Evolutionary conservation across 108 stramenopile genomes (phyloP).

Genomic region (Bacterosira constricta): DNA sequence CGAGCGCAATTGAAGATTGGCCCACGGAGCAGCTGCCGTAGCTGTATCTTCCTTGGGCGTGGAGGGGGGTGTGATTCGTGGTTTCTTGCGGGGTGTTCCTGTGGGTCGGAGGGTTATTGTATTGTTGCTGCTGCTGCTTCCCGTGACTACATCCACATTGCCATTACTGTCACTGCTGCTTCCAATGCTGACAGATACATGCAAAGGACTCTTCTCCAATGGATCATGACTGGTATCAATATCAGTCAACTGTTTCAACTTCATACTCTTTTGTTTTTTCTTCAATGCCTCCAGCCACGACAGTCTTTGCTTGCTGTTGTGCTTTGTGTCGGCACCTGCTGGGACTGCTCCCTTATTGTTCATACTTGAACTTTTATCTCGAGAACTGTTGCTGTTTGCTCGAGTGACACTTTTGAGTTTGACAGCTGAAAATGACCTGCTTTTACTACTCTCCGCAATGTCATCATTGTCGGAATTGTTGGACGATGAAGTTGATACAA

Average conservation of each 20-base stretch:
- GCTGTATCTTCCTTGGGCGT: conserved; percentile 15
- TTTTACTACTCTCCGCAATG: too few species aligned
- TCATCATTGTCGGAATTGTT: too few species aligned
- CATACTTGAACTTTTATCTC: neutral
- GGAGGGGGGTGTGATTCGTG: conserved; percentile 22
- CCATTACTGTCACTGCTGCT: neutral
- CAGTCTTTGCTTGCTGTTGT: conserved; percentile 1
- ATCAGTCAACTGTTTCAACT: conserved; percentile 15
- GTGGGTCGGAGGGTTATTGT: neutral
- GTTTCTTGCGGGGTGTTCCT: conserved; percentile 30
- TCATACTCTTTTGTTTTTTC: conserved; percentile 31
- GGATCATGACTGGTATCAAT: neutral
- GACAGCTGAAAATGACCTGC: too few species aligned
- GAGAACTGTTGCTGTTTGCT: neutral
- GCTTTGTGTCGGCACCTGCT: neutral
- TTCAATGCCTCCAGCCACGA: conserved; percentile 45
- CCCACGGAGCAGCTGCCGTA: conserved; percentile 22
- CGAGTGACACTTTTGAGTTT: neutral
- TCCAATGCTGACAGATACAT: too few species aligned
- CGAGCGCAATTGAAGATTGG: conserved; percentile 35
- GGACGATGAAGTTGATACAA: too few species aligned
- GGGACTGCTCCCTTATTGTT: neutral
- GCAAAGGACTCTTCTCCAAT: too few species aligned
- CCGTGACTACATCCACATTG: neutral
- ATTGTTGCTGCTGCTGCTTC: too few species aligned